Percentiles rank a stretch among this genome's conserved stretches.
Conservation (phyloP, 2,329 filamentous ascomycete genomes). For the Thielaviopsis punctulata region DNA sequence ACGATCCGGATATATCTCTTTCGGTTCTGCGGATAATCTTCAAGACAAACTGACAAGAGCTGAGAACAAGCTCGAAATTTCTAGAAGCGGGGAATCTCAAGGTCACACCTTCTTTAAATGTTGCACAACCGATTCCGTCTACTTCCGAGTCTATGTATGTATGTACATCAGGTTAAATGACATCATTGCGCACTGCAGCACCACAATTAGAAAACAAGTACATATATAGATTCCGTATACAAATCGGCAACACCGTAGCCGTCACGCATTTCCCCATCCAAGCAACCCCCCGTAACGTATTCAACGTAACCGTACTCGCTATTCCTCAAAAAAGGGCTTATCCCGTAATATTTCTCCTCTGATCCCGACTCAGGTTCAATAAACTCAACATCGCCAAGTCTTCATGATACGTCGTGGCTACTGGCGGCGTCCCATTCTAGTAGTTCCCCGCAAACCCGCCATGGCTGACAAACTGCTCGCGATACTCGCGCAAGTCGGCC, state of each 20-base stretch:
- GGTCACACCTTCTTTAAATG: neutral
- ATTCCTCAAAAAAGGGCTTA: neutral
- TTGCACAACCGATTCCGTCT: too few species aligned
- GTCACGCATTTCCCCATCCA: too few species aligned
- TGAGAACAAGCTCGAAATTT: too few species aligned
- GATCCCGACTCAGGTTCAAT: neutral
- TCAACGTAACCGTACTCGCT: neutral
- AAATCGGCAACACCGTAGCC: too few species aligned
- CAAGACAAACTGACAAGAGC: too few species aligned
- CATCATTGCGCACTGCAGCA: too few species aligned
- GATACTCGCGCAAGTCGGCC: conserved; percentile 9
- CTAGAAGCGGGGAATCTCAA: neutral
- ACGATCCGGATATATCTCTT: neutral
- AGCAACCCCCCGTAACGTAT: too few species aligned
- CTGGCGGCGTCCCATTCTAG: neutral
- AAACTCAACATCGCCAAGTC: neutral
- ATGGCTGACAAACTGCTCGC: conserved; percentile 11
- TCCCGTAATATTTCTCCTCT: neutral
- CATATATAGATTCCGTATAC: too few species aligned
- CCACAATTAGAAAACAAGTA: too few species aligned
- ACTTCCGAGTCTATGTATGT: too few species aligned
- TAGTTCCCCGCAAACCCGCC: conserved; percentile 11
- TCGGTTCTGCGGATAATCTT: neutral
- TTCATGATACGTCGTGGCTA: neutral
- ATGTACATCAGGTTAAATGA: too few species aligned